Conservation (phyloP, 2,329 filamentous ascomycete genomes). For the Zasmidium cellare region DNA sequence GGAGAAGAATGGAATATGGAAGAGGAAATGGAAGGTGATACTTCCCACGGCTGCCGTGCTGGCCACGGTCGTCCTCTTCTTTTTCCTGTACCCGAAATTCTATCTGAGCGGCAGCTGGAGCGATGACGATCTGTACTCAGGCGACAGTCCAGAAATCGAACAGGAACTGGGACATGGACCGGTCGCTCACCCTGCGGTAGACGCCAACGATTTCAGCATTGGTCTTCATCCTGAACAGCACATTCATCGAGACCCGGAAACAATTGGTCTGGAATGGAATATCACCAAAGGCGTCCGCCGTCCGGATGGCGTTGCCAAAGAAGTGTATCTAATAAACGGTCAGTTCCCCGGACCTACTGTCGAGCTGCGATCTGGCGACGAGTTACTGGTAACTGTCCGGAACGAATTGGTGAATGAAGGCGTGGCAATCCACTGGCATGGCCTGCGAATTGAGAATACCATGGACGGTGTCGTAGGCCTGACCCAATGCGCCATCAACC, state of each 20-base stretch:
- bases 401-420: slow-evolving; percentile 39
- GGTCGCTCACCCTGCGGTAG: neutral
- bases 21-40: slow-evolving; percentile 2
- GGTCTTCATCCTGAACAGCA: slow-evolving; percentile 19
- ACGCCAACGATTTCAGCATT: slow-evolving; percentile 3
- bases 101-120: neutral
- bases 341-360: slow-evolving; percentile 52
- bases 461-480: slow-evolving; percentile 24
- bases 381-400: slow-evolving; percentile 42
- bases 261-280: slow-evolving; percentile 15
- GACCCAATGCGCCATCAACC: slow-evolving; percentile 21
- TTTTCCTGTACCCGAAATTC: slow-evolving; percentile 1
- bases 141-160: neutral
- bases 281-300: slow-evolving; percentile 11
- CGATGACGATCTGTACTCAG: neutral
- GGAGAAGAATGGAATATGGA: neutral
- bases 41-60: neutral
- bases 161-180: slow-evolving; percentile 7
- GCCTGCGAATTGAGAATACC: slow-evolving; percentile 24
- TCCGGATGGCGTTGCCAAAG: slow-evolving; percentile 50
- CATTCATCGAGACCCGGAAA: slow-evolving; percentile 10
- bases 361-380: slow-evolving; percentile 49
- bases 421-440: slow-evolving; percentile 50
- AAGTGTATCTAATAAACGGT: slow-evolving; percentile 53
- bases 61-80: neutral